Evolutionary conservation across 257 asterid genomes (phyloP).

Genomic region (Nemophila menziesii): DNA sequence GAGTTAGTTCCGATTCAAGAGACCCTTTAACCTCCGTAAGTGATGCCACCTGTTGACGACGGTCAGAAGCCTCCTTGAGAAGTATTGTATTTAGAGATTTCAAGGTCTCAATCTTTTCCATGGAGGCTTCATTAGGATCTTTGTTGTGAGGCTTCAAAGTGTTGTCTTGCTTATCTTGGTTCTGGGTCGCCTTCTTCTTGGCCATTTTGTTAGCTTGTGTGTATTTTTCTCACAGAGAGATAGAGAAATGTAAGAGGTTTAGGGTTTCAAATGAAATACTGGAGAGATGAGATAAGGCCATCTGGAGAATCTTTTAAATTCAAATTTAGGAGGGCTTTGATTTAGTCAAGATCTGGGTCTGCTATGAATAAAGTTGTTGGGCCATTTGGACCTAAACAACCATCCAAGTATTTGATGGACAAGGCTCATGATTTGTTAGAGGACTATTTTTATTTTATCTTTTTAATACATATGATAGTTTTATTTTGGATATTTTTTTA

Average conservation of each 20-base stretch:
- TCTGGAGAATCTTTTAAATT: conserved; percentile 1
- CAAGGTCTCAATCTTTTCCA: conserved; percentile 38
- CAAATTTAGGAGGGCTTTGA: conserved; percentile 4
- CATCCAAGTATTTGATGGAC: no score
- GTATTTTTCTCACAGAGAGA: neutral
- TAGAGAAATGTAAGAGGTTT: neutral
- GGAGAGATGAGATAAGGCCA: neutral
- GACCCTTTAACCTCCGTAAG: conserved; percentile 29
- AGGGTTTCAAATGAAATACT: neutral
- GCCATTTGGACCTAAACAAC: no score
- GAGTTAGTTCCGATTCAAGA: conserved; percentile 39
- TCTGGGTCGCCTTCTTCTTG: conserved; percentile 34
- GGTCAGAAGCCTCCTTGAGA: conserved; percentile 49
- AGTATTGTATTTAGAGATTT: conserved; percentile 55
- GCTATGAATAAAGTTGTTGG: no score
- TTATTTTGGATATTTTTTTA: no score
- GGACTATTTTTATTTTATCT: no score
- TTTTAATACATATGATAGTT: no score
- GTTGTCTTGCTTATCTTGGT: conserved; percentile 14
- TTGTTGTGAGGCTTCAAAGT: conserved; percentile 11
- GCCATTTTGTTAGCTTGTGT: conserved; percentile 24
- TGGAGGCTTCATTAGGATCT: neutral
- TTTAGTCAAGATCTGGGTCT: no score
- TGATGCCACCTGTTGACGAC: conserved; percentile 57
- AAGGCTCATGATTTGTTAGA: no score